phyloP scores from a whole-genome alignment of 1,284 basidiomycete species.

The Lentinula novae-zelandiae region DNA sequence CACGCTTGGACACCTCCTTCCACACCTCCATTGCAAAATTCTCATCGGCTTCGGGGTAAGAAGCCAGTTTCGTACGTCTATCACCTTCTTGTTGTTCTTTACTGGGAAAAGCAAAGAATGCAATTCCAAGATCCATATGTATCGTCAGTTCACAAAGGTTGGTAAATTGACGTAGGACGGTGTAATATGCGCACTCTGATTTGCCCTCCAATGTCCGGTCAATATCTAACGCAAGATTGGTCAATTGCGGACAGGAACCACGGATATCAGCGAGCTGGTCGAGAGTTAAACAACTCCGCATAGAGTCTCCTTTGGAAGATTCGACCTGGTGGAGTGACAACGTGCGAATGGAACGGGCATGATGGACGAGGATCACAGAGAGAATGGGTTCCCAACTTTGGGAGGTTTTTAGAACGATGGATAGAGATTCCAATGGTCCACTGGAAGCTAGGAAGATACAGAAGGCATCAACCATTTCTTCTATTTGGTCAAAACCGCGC shows the following conservation, averaged over 20 bases:
- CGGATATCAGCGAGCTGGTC: not conserved
- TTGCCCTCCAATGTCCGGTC: not conserved
- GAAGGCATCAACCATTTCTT: not conserved
- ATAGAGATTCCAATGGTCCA: not conserved
- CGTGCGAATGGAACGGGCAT: not conserved
- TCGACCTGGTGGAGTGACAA: not conserved
- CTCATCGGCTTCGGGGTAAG: not conserved
- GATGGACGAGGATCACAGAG: not conserved
- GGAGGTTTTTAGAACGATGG: not conserved
- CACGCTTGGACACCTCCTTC: not conserved
- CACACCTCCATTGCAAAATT: not conserved
- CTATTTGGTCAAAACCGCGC: not conserved
- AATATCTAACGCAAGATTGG: not conserved
- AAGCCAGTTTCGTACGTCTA: not conserved
- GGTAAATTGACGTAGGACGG: not conserved
- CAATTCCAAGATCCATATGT: constrained; percentile 1
- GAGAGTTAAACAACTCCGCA: not conserved
- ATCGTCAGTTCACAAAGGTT: not conserved
- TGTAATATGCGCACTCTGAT: not conserved
- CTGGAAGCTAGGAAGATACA: not conserved
- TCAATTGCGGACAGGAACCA: not conserved
- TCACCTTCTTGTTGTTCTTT: not conserved
- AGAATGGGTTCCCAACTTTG: not conserved
- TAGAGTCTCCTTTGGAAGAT: not conserved
- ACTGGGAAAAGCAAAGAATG: not conserved